Base-by-base conservation (phyloP, 345 rosid genomes). In the Odontarrhena argentea region DNA sequence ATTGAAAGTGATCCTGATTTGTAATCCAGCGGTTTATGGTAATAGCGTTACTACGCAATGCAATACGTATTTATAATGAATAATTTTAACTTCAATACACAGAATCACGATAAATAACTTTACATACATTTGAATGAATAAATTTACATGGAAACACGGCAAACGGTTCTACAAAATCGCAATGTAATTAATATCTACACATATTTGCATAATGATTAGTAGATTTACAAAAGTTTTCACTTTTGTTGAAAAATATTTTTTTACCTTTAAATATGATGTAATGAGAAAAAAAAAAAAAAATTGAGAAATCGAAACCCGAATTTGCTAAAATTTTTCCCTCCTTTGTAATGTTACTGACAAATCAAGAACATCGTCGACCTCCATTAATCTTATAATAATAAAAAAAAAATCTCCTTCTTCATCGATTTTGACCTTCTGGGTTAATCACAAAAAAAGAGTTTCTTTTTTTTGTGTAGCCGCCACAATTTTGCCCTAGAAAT, bases 361-460 rank as follows among this genome's bases (percentile, higher is more conserved):
- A 68, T 58, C 65, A 58, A 51, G 18, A 62, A 64, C 64, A 44
- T 38, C 54, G 52, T 38, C 60, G 48, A 48, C 70, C 53, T 64
- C 70, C 60, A 64, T 56, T 71, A 48, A 1, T 28, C 32, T 28
- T 28, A 28, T 28, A 28, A 28, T 28, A 28, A 28, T 28, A 2
- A 3, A 3, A 3, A 28, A 28, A 28, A 28, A 58, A 48, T 32
- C 35, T 32, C 28, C 51, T 41, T 36, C 36, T 53, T 53, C 30
- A 35, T 73, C 77, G 67, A 66, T 66, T 74, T 66, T 60, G 67
- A 60, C 68, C 48, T 46, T 53, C 58, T 56, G 51, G 70, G 70
- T 64, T 30, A 12, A 11, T 48, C 61, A 32, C 40, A 7, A 11
- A 32, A 32, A 28, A 50, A 58, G 42, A 58, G 53, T 64, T 63